These are phyloP conservation scores for Xylariaceae sp. DNA, from an alignment of 2,329 filamentous ascomycete genomes.

Conservation along the genomic window DNA sequence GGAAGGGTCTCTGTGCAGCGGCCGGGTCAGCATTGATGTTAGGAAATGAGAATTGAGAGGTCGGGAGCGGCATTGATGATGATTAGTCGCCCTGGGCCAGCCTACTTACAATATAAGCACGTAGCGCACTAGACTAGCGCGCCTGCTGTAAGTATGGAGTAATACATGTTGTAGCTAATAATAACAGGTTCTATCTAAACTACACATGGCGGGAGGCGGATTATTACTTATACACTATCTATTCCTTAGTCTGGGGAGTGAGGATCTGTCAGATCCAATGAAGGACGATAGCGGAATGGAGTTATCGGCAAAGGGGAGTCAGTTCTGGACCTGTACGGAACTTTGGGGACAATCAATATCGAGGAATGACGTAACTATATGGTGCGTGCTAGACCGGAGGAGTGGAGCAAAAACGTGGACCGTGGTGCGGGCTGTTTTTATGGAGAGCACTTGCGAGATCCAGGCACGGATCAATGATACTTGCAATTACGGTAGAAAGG, in stretches of 20 bases:
- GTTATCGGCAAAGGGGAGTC: not conserved
- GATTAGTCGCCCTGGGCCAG: not conserved
- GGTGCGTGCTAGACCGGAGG: not conserved
- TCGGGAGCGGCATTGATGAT: constrained; percentile 11
- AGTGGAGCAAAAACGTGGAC: not conserved
- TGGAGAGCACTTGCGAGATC: too few relatives aligned
- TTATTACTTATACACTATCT: not conserved
- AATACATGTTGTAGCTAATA: not conserved
- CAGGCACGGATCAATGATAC: too few relatives aligned
- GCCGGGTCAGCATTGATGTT: constrained; percentile 18
- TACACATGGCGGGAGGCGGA: not conserved
- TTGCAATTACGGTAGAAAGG: too few relatives aligned
- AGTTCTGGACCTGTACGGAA: not conserved
- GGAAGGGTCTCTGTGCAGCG: constrained; percentile 11
- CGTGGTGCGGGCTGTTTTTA: not conserved
- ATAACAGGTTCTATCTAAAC: not conserved
- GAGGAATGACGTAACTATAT: not conserved
- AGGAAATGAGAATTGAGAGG: constrained; percentile 13
- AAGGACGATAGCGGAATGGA: too few relatives aligned
- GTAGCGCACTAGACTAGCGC: not conserved
- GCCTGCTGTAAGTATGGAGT: not conserved
- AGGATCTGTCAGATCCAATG: not conserved
- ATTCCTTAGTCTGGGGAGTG: too few relatives aligned
- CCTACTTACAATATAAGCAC: too few relatives aligned
- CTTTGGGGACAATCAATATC: not conserved